These are phyloP conservation scores for Microbotryum scabiosae DNA, from an alignment of 1,284 basidiomycete species.

Conservation along the genomic window DNA sequence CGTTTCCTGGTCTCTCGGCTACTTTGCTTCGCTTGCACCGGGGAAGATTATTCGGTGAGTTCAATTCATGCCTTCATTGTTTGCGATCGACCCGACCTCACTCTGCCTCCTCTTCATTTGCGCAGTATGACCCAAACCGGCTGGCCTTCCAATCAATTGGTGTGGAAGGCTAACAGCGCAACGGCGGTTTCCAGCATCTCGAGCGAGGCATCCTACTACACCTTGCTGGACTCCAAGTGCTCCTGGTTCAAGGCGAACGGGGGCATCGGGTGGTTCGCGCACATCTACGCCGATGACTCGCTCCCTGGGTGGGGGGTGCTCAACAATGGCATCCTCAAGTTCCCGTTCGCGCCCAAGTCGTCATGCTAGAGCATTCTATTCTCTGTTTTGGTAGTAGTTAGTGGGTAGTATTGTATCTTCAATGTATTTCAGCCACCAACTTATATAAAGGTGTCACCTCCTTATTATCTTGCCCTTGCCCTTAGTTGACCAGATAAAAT, in stretches of 20 bases:
- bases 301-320: slow-evolving; percentile 3
- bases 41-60: slow-evolving; percentile 51
- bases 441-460: too few relatives aligned
- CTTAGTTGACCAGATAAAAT: too few relatives aligned
- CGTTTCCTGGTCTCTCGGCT: slow-evolving; percentile 53
- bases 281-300: slow-evolving; percentile 57
- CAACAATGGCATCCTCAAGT: neutral
- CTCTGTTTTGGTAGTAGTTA: too few relatives aligned
- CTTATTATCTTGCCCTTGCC: too few relatives aligned
- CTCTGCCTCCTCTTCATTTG: too few relatives aligned
- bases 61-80: neutral
- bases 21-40: slow-evolving; percentile 43
- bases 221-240: slow-evolving; percentile 31
- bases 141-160: slow-evolving; percentile 33
- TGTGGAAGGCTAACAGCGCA: slow-evolving; percentile 32
- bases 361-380: too few relatives aligned
- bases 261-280: slow-evolving; percentile 67
- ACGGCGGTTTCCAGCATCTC: slow-evolving; percentile 30
- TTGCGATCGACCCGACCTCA: neutral
- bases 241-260: slow-evolving; percentile 21
- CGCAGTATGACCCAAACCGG: slow-evolving; percentile 30
- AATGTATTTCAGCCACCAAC: too few relatives aligned
- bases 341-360: too few relatives aligned
- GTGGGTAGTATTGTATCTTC: too few relatives aligned
- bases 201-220: slow-evolving; percentile 42